phyloP scores from a whole-genome alignment of 345 rosid species.

The Hibiscus tridactylites region DNA sequence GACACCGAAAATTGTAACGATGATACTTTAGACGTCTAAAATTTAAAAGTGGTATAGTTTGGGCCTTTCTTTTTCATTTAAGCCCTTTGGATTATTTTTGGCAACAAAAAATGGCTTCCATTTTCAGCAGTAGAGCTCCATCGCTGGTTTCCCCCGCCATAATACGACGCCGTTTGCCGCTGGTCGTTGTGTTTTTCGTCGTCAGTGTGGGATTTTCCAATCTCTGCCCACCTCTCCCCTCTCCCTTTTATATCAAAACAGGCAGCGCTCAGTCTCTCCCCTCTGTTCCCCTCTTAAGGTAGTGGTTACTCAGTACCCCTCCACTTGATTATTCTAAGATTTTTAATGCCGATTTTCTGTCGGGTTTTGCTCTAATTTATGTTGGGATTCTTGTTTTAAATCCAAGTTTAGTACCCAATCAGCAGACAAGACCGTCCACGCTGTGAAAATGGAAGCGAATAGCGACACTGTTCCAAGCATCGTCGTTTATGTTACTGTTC shows the following conservation, averaged over 20 bases:
- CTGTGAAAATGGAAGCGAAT: conserved; percentile 59
- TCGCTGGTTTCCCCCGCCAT: conserved; percentile 21
- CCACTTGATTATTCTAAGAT: not conserved
- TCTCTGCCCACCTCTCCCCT: conserved; percentile 27
- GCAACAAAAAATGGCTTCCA: conserved; percentile 22
- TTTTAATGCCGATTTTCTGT: not conserved
- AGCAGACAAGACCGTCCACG: conserved; percentile 12
- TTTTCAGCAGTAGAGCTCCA: conserved; percentile 21
- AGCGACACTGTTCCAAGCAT: conserved; percentile 59
- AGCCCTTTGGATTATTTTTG: too few relatives aligned
- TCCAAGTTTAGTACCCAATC: conserved; percentile 40
- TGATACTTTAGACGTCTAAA: too few relatives aligned
- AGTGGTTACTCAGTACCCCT: not conserved
- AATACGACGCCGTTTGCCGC: conserved; percentile 46
- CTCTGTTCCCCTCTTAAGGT: conserved; percentile 46
- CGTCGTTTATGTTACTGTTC: conserved; percentile 87
- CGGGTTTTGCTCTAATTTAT: not conserved
- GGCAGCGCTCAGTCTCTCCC: conserved; percentile 51
- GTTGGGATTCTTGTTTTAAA: conserved; percentile 19
- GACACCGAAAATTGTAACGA: too few relatives aligned
- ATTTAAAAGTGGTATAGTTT: too few relatives aligned
- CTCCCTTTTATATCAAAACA: conserved; percentile 36
- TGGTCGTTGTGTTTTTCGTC: conserved; percentile 65
- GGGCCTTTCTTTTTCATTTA: too few relatives aligned
- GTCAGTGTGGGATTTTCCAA: conserved; percentile 57